Conservation (phyloP, 202 grass and related monocot genomes). For the Cymbopogon flexuosus region DNA sequence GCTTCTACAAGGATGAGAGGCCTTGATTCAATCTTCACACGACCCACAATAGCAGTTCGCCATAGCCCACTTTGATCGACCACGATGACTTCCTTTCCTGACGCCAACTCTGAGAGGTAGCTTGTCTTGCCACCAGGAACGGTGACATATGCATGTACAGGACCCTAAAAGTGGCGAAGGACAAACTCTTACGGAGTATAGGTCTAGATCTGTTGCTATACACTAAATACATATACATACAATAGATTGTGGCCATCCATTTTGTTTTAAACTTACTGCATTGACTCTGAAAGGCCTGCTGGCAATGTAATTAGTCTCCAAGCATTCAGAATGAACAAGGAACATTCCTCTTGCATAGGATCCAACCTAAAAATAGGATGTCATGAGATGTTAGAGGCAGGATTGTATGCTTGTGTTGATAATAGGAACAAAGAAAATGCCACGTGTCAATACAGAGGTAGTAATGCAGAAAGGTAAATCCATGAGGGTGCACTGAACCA, state of each 20-base stretch:
- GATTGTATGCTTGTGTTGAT: background rate
- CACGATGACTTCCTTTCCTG: slow-evolving; percentile 80
- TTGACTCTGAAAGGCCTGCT: slow-evolving; percentile 95
- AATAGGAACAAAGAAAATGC: slow-evolving; percentile 13
- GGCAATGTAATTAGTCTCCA: slow-evolving; percentile 90
- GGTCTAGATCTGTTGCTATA: slow-evolving; percentile 5
- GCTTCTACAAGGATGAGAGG: slow-evolving; percentile 91
- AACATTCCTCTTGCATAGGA: slow-evolving; percentile 90
- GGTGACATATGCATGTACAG: slow-evolving; percentile 85
- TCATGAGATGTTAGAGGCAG: background rate
- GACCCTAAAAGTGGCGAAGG: slow-evolving; percentile 50
- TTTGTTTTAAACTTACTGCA: slow-evolving; percentile 48
- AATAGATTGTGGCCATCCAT: background rate
- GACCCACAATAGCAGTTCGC: slow-evolving; percentile 70
- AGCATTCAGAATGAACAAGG: slow-evolving; percentile 95
- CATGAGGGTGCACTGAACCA: background rate
- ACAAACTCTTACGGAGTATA: background rate
- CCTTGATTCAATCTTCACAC: slow-evolving; percentile 91
- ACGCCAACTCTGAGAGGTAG: slow-evolving; percentile 76
- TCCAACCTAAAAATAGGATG: slow-evolving; percentile 56
- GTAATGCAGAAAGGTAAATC: background rate
- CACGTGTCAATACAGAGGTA: background rate
- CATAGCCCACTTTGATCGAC: slow-evolving; percentile 65
- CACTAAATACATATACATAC: background rate
- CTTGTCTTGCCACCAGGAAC: slow-evolving; percentile 83